Evolutionary conservation across 83 land plant species (phyloP).

Genomic region (Picea abies): DNA sequence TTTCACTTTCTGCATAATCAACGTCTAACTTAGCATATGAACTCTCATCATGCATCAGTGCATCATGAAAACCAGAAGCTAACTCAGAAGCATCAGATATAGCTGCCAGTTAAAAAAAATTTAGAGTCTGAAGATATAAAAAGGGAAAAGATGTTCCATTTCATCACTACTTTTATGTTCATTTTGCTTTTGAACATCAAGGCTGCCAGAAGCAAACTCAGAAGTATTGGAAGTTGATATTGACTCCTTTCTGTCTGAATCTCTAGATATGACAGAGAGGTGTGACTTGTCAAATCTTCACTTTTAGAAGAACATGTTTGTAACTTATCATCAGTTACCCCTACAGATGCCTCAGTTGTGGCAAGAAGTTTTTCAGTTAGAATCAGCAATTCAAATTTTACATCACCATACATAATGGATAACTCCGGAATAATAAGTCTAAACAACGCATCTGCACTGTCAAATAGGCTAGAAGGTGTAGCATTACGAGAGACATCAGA

Average conservation of each 20-base stretch:
- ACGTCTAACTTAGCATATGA: too few relatives aligned
- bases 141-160: background rate
- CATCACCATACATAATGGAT: slow-evolving; percentile 15
- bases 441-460: slow-evolving; percentile 3
- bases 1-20: too few relatives aligned
- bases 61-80: background rate
- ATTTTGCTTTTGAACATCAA: too few relatives aligned
- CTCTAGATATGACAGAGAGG: background rate
- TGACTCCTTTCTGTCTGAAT: background rate
- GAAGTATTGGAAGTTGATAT: background rate
- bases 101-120: background rate
- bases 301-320: background rate
- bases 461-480: background rate
- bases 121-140: background rate
- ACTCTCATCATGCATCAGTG: too few relatives aligned
- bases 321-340: background rate
- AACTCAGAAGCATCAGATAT: slow-evolving; percentile 9
- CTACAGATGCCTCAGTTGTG: background rate
- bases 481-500: background rate
- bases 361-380: background rate
- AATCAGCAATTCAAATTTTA: background rate
- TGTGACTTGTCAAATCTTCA: slow-evolving; percentile 3
- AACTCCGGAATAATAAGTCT: background rate
- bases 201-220: too few relatives aligned
- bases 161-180: background rate